Evolutionary conservation across 78 protist species (phyloP).

Genomic region (slime mould (Dictyostelium discoideum)): dicty_2.7 NC_007091.3:1763501-1764000

Average conservation of each 20-base stretch:
- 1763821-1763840: not conserved
- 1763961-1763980: conserved; percentile 14
- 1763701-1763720: conserved; percentile 25
- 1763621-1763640: conserved; percentile 3
- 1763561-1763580: not conserved
- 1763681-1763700: conserved; percentile 1
- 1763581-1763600: not conserved
- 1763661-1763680: not conserved
- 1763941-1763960: not conserved
- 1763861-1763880: not conserved
- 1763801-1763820: not conserved
- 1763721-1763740: conserved; percentile 15
- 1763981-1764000: conserved; percentile 9
- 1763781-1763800: not conserved
- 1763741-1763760: conserved; percentile 42
- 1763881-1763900: not conserved
- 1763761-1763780: conserved; percentile 34
- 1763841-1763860: conserved; percentile 10
- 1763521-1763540: not conserved
- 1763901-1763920: not conserved
- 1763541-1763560: not conserved
- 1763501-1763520: conserved; percentile 5
- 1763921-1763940: not conserved
- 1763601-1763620: not conserved
- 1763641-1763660: not conserved